These are phyloP conservation scores for Ustilago esculenta DNA, from an alignment of 1,284 basidiomycete species.

Conservation along the genomic window DNA sequence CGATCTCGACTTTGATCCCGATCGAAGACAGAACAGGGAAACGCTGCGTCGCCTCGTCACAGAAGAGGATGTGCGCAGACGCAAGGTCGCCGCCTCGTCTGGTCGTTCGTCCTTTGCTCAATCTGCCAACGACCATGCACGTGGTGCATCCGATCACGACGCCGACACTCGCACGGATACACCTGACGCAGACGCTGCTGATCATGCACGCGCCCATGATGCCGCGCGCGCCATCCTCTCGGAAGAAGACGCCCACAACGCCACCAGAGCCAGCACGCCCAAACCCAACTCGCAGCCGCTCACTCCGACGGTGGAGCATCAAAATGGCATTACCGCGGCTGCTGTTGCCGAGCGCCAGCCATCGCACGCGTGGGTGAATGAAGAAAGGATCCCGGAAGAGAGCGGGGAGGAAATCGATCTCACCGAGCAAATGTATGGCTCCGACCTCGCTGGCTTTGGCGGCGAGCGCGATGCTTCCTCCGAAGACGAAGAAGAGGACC, in stretches of 20 bases:
- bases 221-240: background rate
- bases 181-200: conserved; percentile 6
- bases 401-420: conserved; percentile 60
- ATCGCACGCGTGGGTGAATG: background rate
- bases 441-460: conserved; percentile 61
- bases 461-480: conserved; percentile 38
- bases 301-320: conserved; percentile 21
- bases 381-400: conserved; percentile 7
- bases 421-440: conserved; percentile 64
- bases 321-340: background rate
- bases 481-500: conserved; percentile 49
- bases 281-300: conserved; percentile 23
- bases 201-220: background rate
- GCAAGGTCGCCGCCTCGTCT: conserved; percentile 38
- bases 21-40: conserved; percentile 78
- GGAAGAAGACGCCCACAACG: background rate
- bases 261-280: conserved; percentile 15
- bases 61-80: conserved; percentile 73
- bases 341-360: background rate
- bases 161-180: conserved; percentile 5
- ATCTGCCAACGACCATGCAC: conserved; percentile 12
- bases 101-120: conserved; percentile 26
- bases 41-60: conserved; percentile 82
- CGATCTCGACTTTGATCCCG: conserved; percentile 95
- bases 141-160: conserved; percentile 6